These are phyloP conservation scores for Parmales sp. DNA, from an alignment of 108 stramenopile genomes.

Conservation along the genomic window DNA sequence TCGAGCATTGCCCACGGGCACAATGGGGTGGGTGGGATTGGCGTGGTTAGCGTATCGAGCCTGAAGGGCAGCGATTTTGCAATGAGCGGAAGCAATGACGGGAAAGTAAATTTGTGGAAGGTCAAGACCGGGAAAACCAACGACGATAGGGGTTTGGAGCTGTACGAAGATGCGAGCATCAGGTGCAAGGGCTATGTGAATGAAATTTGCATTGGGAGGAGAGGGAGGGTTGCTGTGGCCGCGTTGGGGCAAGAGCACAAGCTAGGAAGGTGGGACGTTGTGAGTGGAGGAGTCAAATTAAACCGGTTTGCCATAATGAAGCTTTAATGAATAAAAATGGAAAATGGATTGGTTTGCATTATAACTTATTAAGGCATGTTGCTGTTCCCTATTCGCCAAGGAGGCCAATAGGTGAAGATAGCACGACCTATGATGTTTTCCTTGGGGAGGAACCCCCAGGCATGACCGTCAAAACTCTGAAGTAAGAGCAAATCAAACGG, in stretches of 20 bases:
- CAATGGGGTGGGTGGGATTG: background rate
- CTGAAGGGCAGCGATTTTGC: constrained; percentile 56
- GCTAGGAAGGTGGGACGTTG: constrained; percentile 72
- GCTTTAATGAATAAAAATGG: no score
- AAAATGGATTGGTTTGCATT: no score
- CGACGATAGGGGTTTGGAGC: background rate
- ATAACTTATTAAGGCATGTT: constrained; percentile 34
- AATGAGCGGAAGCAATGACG: constrained; percentile 74
- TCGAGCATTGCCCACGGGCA: constrained; percentile 41
- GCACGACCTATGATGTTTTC: constrained; percentile 54
- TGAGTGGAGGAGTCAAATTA: no score
- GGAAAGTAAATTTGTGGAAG: constrained; percentile 73
- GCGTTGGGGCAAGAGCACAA: constrained; percentile 76
- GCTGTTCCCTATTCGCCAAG: constrained; percentile 67
- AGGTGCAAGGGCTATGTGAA: constrained; percentile 71
- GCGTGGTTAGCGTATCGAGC: background rate
- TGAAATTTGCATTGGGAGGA: constrained; percentile 60
- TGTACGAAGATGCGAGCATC: constrained; percentile 40
- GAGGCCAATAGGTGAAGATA: constrained; percentile 83
- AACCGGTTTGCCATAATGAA: no score
- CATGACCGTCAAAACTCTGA: constrained; percentile 30
- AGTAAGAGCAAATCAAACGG: background rate
- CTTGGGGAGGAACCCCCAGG: constrained; percentile 63
- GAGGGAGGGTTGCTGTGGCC: constrained; percentile 62
- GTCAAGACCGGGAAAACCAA: constrained; percentile 18